phyloP scores from a whole-genome alignment of 2,329 filamentous ascomycete genomes.

The Colletotrichum tamarilloi region DNA sequence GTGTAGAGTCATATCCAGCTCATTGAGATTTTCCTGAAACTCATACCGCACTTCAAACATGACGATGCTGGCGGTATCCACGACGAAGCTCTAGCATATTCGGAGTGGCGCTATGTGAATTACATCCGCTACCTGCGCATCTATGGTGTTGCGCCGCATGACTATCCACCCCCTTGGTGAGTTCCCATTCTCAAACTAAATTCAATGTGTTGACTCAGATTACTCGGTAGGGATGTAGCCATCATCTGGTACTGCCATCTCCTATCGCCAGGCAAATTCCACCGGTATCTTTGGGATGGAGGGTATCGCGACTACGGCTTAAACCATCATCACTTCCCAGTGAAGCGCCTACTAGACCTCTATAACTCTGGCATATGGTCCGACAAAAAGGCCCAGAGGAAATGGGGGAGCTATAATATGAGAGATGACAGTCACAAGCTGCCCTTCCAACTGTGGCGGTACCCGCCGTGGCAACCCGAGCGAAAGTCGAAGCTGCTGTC shows the following conservation, averaged over 20 bases:
- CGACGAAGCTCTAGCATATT: constrained; percentile 32
- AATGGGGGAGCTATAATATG: constrained; percentile 29
- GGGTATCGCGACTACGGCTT: constrained; percentile 30
- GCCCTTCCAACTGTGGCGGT: constrained; percentile 32
- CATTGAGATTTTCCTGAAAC: constrained; percentile 32
- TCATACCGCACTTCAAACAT: constrained; percentile 31
- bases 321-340: constrained; percentile 36
- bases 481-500: neutral
- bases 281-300: constrained; percentile 33
- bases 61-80: constrained; percentile 18
- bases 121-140: constrained; percentile 36
- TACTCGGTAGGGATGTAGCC: constrained; percentile 34
- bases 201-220: neutral
- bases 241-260: constrained; percentile 39
- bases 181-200: rapidly evolving
- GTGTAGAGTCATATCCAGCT: constrained; percentile 30
- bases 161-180: constrained; percentile 36
- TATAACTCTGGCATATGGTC: constrained; percentile 28
- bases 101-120: constrained; percentile 37
- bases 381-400: constrained; percentile 9
- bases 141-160: constrained; percentile 21
- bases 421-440: constrained; percentile 10
- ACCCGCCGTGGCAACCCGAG: constrained; percentile 17
- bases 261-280: constrained; percentile 32
- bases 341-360: constrained; percentile 12